Conservation (phyloP, 768 basidiomycete genomes). For the Lactifluus hygrophoroides region DNA sequence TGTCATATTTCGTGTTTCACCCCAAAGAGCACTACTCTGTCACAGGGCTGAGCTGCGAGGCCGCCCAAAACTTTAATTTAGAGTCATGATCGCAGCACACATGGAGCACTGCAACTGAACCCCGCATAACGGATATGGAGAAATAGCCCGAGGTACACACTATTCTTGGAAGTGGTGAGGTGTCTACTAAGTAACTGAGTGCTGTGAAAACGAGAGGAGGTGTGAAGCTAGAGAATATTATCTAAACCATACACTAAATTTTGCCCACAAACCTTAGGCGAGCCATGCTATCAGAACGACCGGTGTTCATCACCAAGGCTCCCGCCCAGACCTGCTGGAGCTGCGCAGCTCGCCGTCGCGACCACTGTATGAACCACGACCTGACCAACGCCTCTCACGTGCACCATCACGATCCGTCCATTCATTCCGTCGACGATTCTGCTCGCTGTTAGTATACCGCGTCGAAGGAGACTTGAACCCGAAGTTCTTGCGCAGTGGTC, state of each 20-base stretch:
- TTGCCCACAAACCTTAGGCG: not conserved
- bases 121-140: too few species aligned
- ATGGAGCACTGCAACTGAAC: too few species aligned
- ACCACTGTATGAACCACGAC: not conserved
- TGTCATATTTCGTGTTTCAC: too few species aligned
- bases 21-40: too few species aligned
- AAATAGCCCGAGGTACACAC: not conserved
- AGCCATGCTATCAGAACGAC: not conserved
- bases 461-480: not conserved
- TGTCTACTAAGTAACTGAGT: slow-evolving; percentile 8
- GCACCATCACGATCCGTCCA: not conserved
- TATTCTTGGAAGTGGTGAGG: not conserved
- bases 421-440: slow-evolving; percentile 10
- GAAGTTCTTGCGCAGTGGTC: not conserved
- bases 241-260: slow-evolving; percentile 2
- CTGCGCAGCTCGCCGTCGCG: not conserved
- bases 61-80: too few species aligned
- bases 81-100: not conserved
- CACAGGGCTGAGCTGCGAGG: too few species aligned
- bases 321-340: not conserved
- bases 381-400: not conserved
- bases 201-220: not conserved
- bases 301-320: not conserved
- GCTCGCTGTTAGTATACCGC: slow-evolving; percentile 1
- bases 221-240: not conserved